Conservation (phyloP, 1,139 yeast species). For the Pichia sp. region DNA sequence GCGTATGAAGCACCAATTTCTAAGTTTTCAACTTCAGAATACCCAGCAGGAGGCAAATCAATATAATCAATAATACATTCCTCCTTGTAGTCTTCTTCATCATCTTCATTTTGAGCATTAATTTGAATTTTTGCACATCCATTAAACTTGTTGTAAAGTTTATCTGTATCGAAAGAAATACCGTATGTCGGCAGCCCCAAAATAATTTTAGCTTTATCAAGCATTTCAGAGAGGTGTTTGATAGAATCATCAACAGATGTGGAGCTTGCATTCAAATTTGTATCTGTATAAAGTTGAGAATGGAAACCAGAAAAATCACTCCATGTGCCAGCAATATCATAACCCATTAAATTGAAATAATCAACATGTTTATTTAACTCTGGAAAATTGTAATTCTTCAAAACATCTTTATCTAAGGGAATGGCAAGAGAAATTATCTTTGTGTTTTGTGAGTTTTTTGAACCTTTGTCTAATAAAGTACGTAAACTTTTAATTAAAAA, state of each 20-base stretch:
- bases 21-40: conserved; percentile 45
- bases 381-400: conserved; percentile 37
- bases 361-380: conserved; percentile 54
- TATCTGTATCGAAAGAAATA: conserved; percentile 55
- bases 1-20: conserved; percentile 54
- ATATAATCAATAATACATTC: conserved; percentile 23
- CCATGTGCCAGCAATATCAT: conserved; percentile 84
- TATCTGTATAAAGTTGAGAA: conserved; percentile 49
- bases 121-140: conserved; percentile 40
- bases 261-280: conserved; percentile 22
- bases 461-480: conserved; percentile 32
- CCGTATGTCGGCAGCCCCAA: conserved; percentile 92
- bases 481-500: conserved; percentile 42
- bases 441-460: conserved; percentile 17
- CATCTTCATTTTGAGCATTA: not conserved
- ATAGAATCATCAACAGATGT: conserved; percentile 48
- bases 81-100: conserved; percentile 3
- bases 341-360: conserved; percentile 86
- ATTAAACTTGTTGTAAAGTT: conserved; percentile 32
- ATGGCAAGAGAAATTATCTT: conserved; percentile 63
- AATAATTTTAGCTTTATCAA: conserved; percentile 41
- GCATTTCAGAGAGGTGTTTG: conserved; percentile 31
- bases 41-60: conserved; percentile 22
- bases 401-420: conserved; percentile 55
- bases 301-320: conserved; percentile 56